Evolutionary conservation across 352 stramenopile genomes (phyloP).

Genomic region (Globisporangium recalcitrans): DNA sequence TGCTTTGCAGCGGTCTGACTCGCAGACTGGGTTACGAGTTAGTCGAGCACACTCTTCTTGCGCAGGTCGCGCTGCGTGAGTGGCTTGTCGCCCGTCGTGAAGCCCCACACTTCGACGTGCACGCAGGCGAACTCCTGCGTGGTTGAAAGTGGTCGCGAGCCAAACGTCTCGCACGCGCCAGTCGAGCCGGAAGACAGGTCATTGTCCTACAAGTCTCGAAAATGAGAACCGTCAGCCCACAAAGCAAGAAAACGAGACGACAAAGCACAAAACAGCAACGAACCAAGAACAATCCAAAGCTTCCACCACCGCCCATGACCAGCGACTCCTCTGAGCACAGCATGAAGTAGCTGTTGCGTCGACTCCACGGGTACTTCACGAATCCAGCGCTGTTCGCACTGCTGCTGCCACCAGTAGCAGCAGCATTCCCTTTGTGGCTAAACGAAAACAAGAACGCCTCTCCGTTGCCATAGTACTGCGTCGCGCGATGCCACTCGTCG

Average conservation of each 20-base stretch:
- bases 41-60: constrained; percentile 70
- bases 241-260: background rate
- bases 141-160: constrained; percentile 67
- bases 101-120: constrained; percentile 84
- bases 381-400: constrained; percentile 29
- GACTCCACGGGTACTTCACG: constrained; percentile 81
- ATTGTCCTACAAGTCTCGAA: constrained; percentile 71
- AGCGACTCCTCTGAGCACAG: constrained; percentile 88
- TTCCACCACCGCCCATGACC: constrained; percentile 86
- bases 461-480: constrained; percentile 86
- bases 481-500: constrained; percentile 69
- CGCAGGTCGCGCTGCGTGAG: constrained; percentile 26
- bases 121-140: constrained; percentile 78
- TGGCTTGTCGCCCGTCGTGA: constrained; percentile 59
- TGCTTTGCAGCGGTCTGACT: background rate
- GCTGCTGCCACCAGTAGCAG: constrained; percentile 5
- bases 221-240: constrained; percentile 8
- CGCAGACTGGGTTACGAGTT: constrained; percentile 8
- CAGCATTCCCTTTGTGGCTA: constrained; percentile 22
- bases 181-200: constrained; percentile 83
- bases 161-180: constrained; percentile 85
- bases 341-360: constrained; percentile 90
- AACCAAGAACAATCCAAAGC: constrained; percentile 87
- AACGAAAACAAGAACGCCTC: constrained; percentile 90
- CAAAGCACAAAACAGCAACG: constrained; percentile 15